Conservation (phyloP, 768 basidiomycete species). For the Lactarius psammicola region DNA sequence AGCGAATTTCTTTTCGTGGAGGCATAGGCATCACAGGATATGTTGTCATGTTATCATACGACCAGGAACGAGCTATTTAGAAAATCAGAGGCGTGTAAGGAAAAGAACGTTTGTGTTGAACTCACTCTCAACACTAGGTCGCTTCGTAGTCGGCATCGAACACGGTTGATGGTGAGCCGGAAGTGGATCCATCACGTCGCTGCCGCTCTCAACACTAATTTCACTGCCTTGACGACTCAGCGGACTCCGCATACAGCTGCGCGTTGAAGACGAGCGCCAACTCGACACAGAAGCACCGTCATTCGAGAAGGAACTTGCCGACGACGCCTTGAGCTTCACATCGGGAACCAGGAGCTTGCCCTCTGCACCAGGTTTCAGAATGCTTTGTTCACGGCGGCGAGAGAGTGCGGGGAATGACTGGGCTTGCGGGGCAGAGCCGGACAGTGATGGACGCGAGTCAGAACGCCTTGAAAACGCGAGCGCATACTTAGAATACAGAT, state of each 20-base stretch:
- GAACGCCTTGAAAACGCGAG: constrained; percentile 55
- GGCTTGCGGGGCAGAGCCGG: constrained; percentile 35
- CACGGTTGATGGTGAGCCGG: constrained; percentile 30
- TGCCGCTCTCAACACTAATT: constrained; percentile 38
- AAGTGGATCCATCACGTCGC: constrained; percentile 33
- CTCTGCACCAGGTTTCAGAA: constrained; percentile 59
- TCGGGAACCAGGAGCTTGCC: constrained; percentile 61
- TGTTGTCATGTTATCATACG: constrained; percentile 68
- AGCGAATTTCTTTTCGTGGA: constrained; percentile 48
- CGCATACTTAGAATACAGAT: constrained; percentile 55
- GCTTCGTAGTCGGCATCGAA: constrained; percentile 34
- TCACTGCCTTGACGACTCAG: constrained; percentile 44
- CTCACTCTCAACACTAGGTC: constrained; percentile 57
- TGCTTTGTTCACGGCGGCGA: constrained; percentile 49
- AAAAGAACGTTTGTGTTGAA: background rate
- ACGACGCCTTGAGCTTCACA: constrained; percentile 41
- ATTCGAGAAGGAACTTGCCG: constrained; percentile 33
- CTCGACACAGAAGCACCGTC: constrained; percentile 31
- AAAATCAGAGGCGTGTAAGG: constrained; percentile 21
- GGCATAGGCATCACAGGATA: constrained; percentile 56
- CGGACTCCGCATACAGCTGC: constrained; percentile 38
- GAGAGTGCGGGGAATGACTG: constrained; percentile 36
- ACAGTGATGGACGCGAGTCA: constrained; percentile 47
- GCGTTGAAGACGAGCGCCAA: constrained; percentile 27
- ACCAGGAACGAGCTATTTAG: constrained; percentile 65